Conservation (phyloP, 1,284 basidiomycete genomes). For the Fomitopsis pinicola region DNA sequence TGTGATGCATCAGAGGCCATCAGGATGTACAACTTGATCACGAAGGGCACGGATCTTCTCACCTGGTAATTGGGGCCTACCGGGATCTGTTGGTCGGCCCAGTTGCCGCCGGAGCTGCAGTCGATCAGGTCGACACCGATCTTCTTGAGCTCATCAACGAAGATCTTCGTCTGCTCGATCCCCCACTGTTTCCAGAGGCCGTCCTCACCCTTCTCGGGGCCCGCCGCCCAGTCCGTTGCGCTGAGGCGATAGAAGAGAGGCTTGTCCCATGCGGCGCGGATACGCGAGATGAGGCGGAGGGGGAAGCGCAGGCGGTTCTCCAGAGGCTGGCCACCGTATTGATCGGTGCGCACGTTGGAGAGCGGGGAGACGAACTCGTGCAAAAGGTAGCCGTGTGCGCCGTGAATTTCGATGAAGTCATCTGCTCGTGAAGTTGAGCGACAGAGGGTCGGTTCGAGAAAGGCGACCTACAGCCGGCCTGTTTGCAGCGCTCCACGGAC, state of each 20-base stretch:
- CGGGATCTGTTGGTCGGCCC: constrained; percentile 53
- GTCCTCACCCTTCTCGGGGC: constrained; percentile 53
- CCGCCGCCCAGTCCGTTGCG: constrained; percentile 77
- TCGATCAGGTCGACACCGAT: constrained; percentile 73
- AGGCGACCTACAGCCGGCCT: constrained; percentile 52
- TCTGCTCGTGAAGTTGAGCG: constrained; percentile 31
- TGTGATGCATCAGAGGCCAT: constrained; percentile 21
- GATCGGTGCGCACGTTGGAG: constrained; percentile 66
- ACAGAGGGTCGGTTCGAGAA: constrained; percentile 2
- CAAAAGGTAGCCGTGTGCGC: constrained; percentile 64
- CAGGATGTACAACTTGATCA: neutral
- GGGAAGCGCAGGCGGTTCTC: constrained; percentile 72
- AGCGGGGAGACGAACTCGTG: constrained; percentile 67
- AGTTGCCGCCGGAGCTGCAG: constrained; percentile 68
- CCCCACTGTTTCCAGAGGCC: constrained; percentile 71
- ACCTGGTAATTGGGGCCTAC: constrained; percentile 66
- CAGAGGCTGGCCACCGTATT: constrained; percentile 67
- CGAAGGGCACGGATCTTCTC: neutral
- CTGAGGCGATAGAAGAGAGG: constrained; percentile 76
- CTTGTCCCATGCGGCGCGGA: constrained; percentile 60
- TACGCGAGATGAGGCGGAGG: constrained; percentile 49
- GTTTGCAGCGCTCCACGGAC: constrained; percentile 58
- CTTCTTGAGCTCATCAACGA: constrained; percentile 52
- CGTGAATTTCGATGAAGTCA: constrained; percentile 83
- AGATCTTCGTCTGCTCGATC: constrained; percentile 67